Conservation (phyloP, 164 flowering plant species). For the Brasenia schreberi region DNA sequence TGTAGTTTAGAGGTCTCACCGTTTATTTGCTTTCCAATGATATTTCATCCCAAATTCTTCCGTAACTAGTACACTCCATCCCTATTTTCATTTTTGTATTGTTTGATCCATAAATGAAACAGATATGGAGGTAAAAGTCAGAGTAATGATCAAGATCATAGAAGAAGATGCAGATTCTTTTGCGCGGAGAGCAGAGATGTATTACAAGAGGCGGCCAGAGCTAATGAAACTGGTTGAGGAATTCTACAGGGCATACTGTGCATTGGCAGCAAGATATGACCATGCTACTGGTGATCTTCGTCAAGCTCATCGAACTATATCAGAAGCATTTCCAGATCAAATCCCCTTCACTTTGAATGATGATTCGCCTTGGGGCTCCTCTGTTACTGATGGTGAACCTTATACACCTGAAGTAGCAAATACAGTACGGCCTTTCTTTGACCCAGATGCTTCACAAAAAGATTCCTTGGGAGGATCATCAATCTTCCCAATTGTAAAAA, state of each 20-base stretch:
- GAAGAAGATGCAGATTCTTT: slow-evolving; percentile 97
- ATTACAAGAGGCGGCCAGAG: slow-evolving; percentile 90
- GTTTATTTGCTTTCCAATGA: too few species aligned
- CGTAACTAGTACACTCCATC: neutral
- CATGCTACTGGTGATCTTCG: slow-evolving; percentile 79
- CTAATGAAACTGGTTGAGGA: slow-evolving; percentile 91
- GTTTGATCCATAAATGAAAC: slow-evolving; percentile 3
- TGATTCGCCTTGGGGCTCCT: slow-evolving; percentile 36
- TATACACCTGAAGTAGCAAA: slow-evolving; percentile 42
- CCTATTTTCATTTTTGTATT: neutral
- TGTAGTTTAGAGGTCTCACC: too few species aligned
- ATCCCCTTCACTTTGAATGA: slow-evolving; percentile 36
- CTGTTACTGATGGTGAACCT: slow-evolving; percentile 28
- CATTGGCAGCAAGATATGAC: slow-evolving; percentile 91
- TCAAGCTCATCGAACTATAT: slow-evolving; percentile 78
- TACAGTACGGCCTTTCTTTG: slow-evolving; percentile 22
- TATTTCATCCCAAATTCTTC: too few species aligned
- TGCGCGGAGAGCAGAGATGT: slow-evolving; percentile 96
- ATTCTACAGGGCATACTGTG: slow-evolving; percentile 84
- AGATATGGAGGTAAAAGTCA: slow-evolving; percentile 87
- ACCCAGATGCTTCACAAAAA: slow-evolving; percentile 37
- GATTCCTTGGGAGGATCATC: slow-evolving; percentile 29
- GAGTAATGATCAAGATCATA: slow-evolving; percentile 88
- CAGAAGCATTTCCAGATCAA: slow-evolving; percentile 32
- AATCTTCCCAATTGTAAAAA: slow-evolving; percentile 20